Conservation (phyloP, 768 basidiomycete genomes). For the Lactarius tabidus region DNA sequence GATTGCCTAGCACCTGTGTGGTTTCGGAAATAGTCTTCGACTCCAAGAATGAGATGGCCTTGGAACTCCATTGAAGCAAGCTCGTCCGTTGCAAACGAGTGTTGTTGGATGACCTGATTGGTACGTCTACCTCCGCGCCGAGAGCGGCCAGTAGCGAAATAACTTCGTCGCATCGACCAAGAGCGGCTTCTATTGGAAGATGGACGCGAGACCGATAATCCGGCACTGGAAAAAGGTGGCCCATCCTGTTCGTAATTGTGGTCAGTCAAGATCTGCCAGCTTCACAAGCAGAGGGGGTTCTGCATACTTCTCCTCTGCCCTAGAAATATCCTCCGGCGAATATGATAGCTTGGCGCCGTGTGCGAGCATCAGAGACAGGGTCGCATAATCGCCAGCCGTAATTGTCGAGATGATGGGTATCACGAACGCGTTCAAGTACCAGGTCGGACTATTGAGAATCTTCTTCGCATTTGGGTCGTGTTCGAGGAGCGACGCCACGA, state of each 20-base stretch:
- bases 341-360: conserved; percentile 31
- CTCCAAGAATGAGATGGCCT: background rate
- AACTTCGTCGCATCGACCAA: conserved; percentile 28
- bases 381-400: conserved; percentile 27
- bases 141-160: conserved; percentile 30
- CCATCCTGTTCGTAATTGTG: background rate
- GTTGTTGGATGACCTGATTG: background rate
- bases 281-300: too few relatives aligned
- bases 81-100: background rate
- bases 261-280: background rate
- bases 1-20: background rate
- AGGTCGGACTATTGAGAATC: conserved; percentile 31
- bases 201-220: conserved; percentile 1
- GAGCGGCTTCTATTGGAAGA: conserved; percentile 31
- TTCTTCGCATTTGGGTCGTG: conserved; percentile 33
- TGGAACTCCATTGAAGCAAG: conserved; percentile 28
- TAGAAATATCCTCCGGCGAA: conserved; percentile 30
- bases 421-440: conserved; percentile 5
- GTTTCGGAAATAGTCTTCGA: background rate
- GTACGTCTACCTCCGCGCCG: conserved; percentile 29
- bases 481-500: conserved; percentile 30
- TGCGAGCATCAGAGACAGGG: conserved; percentile 31
- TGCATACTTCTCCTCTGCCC: conserved; percentile 26
- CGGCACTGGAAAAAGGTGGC: background rate
- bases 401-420: conserved; percentile 33